phyloP scores from a whole-genome alignment of 441 rosid species.

The Manihot esculenta region DNA sequence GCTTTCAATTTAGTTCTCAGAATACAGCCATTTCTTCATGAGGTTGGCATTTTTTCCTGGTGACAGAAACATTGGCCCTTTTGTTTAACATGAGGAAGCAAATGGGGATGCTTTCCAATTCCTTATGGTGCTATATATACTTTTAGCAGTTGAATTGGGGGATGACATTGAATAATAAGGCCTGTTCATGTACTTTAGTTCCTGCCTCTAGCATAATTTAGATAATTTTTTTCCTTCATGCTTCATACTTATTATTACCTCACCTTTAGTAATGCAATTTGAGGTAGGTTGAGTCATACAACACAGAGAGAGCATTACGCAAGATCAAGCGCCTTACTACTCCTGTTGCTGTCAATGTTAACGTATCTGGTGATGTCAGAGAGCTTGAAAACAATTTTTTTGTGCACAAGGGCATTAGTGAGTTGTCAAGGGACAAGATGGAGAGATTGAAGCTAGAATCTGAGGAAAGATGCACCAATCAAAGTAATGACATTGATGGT shows the following conservation, averaged over 20 bases:
- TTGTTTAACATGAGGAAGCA: background rate
- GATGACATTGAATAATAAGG: background rate
- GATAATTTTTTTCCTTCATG: background rate
- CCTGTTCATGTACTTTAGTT: background rate
- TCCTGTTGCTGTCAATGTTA: conserved; percentile 26
- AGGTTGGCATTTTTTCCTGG: background rate
- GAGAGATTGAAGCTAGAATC: conserved; percentile 43
- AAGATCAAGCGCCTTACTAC: conserved; percentile 56
- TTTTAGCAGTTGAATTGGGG: background rate
- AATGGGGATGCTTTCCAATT: background rate
- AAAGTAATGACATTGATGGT: conserved; percentile 26
- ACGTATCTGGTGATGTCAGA: conserved; percentile 19
- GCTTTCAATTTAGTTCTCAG: background rate
- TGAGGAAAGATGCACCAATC: conserved; percentile 28
- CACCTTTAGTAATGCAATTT: conserved; percentile 13
- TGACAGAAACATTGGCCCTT: no score
- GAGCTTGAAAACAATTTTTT: conserved; percentile 26
- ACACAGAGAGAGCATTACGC: conserved; percentile 47
- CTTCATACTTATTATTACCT: background rate
- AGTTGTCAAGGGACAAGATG: conserved; percentile 38
- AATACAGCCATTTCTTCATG: background rate
- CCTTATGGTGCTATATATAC: background rate
- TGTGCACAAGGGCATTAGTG: conserved; percentile 28
- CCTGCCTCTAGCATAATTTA: conserved; percentile 1
- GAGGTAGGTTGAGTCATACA: conserved; percentile 52